Evolutionary conservation across 2,329 filamentous ascomycete genomes (phyloP), one percentile per base, ranked within the genome.

Genomic region (Mycosphaerella sp.): DNA sequence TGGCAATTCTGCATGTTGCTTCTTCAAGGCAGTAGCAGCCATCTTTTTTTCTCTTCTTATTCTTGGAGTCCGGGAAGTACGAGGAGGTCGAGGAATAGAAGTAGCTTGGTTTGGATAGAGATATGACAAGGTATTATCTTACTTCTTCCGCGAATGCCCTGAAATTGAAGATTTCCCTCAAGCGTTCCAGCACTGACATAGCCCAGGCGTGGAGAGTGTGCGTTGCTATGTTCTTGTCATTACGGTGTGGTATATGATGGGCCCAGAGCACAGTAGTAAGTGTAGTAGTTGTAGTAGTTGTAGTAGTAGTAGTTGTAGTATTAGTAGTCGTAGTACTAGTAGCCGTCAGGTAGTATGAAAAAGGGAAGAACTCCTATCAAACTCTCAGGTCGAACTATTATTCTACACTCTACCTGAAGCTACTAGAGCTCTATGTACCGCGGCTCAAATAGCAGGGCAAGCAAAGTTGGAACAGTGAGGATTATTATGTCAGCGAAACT

Each of bases 111-210:
- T n/a, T n/a, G n/a, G n/a, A n/a, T n/a, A n/a, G n/a, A n/a, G n/a
- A 32, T 32, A 17, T 25, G 21, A 30, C 6, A 7, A 43, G 9
- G n/a, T 25, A 9, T 41, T 32, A 18, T 41, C 49, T 13, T 42
- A 47, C 49, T 37, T 52, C 52, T 28, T 54, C 52, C 32, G 52
- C 52, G 35, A 54, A 54, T 37, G 52, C 52, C 25, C 52, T 43
- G 18, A 43, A 42, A 36, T 54, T 47, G 35, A 54, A 54, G 10
- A 54, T 46, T 42, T 54, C 52, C 35, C 52, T 47, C 37, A 54
- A 27, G 7, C 47, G 43, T 43, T 50, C 47, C 36, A 54, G 32
- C 17, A 44, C 47, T 30, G 47, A 50, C 47, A 50, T 50, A 16
- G 13, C 27, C 3, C 2, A 27, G 18, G 16, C 3, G 18, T 7